Conservation (phyloP, 306 rosid species). For the Pyrus betulifolia region DNA sequence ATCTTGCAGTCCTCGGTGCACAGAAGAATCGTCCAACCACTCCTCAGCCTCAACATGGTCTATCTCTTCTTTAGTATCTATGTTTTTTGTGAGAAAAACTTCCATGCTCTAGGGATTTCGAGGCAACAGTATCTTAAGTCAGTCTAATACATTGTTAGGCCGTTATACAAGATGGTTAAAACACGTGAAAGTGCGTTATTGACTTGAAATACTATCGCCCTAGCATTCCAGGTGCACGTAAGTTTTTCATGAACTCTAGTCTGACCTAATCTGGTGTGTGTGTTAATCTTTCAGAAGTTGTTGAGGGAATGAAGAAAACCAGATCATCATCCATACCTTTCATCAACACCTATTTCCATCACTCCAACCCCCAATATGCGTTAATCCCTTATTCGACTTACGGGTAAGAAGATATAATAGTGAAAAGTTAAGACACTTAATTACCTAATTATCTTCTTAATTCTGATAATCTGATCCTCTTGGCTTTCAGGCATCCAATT, state of each 20-base stretch:
- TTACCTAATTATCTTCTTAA: neutral
- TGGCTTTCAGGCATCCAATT: slow-evolving; percentile 42
- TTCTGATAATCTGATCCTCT: neutral
- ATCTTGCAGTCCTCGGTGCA: slow-evolving; percentile 60
- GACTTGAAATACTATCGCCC: no score
- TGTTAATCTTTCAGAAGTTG: neutral
- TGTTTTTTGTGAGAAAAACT: no score
- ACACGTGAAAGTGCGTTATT: no score
- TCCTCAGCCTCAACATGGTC: slow-evolving; percentile 22
- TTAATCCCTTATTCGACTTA: slow-evolving; percentile 20
- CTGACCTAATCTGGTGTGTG: neutral
- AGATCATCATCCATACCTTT: slow-evolving; percentile 31
- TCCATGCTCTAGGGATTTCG: no score
- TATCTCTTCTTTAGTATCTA: neutral
- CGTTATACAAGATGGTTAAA: no score
- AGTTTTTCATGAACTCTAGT: no score
- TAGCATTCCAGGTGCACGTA: no score
- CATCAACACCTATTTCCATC: slow-evolving; percentile 29
- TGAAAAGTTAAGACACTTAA: neutral
- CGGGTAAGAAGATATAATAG: slow-evolving; percentile 29
- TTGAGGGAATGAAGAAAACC: slow-evolving; percentile 26
- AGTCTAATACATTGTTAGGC: no score
- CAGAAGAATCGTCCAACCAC: slow-evolving; percentile 25
- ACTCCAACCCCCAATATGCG: slow-evolving; percentile 36
- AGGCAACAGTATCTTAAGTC: no score